phyloP scores from a whole-genome alignment of 1,284 basidiomycete genomes.

The Cryptococcus neoformans region DNA sequence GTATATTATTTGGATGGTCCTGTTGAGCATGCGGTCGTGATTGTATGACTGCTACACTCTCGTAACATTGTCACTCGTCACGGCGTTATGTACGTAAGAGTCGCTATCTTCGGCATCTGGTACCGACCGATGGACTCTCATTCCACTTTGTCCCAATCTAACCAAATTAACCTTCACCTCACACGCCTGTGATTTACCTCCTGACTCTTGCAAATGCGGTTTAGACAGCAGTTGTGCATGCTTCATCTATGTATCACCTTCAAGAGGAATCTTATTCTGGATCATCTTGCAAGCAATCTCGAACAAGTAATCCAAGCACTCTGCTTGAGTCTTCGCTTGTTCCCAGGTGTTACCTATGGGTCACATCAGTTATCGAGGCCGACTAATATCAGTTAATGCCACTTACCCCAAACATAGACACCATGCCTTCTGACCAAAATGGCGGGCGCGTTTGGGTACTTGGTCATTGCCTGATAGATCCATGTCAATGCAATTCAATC shows the following conservation, averaged over 20 bases:
- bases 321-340: conserved; percentile 82
- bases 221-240: not conserved
- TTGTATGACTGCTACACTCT: no score
- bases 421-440: conserved; percentile 78
- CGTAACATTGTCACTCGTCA: no score
- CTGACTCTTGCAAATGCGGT: no score
- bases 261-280: conserved; percentile 37
- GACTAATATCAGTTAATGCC: not conserved
- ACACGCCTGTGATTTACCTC: no score
- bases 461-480: conserved; percentile 60
- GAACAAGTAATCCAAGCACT: conserved; percentile 84
- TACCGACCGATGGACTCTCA: no score
- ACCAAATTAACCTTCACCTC: no score
- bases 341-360: conserved; percentile 67
- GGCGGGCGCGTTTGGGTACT: conserved; percentile 72
- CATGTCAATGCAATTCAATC: not conserved
- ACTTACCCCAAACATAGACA: conserved; percentile 76
- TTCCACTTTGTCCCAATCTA: no score
- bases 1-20: no score
- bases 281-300: conserved; percentile 61
- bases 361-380: conserved; percentile 8
- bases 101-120: no score
- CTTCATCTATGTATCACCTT: conserved; percentile 26
- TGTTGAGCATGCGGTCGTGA: no score
- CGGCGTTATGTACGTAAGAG: no score